Evolutionary conservation across 805 yeast genomes (phyloP), one percentile per base, ranked within the genome.

Genomic region (Kluyveromyces nonfermentans): DNA sequence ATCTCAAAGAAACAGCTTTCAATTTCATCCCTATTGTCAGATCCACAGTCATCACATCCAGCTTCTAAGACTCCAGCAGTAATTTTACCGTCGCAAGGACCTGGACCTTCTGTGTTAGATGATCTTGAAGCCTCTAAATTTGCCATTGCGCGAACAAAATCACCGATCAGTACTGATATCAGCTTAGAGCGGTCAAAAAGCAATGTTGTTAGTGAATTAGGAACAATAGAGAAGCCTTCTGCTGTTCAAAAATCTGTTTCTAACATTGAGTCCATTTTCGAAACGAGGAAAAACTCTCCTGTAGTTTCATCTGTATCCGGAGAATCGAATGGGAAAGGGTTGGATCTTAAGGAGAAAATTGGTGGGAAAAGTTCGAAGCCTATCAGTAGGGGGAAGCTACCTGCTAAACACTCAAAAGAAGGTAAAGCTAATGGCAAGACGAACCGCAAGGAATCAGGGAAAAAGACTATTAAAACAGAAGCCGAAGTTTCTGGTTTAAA

Each of bases 31-130:
- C 35, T 51, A 40, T 41, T 51, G 19, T 46, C 55, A 9, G 41
- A 44, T 28, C 16, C 42, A 12, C 41, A 38, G 16, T 34, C 41
- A 19, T n/a, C 21, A 14, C 22, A 19, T 12, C 30, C 31, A 35
- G 38, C 25, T n/a, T 20, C 46, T 6, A 32, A 37, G 10, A 39
- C 51, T 7, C 56, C 54, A 10, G 52, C 49, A 28, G 51, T 54
- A 9, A 54, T 54, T 40, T 41, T 54, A 19, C 59, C 59, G 38
- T 52, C 59, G 3, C 59, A 54, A 34, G 43, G 40, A 9, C 44
- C 47, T 16, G 49, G 50, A 8, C 40, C 44, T 3, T 30, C 32
- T 18, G 33, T 41, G 8, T 25, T 39, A 15, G 48, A 38, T n/a
- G 42, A 39, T 18, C 14, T 43, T 15, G 50, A 46, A 22, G 34